Percentiles rank a stretch among this genome's conserved stretches.
These are phyloP conservation scores for Acanthamoeba rhysodes DNA, from an alignment of 208 protist species.

Conservation along the genomic window DNA sequence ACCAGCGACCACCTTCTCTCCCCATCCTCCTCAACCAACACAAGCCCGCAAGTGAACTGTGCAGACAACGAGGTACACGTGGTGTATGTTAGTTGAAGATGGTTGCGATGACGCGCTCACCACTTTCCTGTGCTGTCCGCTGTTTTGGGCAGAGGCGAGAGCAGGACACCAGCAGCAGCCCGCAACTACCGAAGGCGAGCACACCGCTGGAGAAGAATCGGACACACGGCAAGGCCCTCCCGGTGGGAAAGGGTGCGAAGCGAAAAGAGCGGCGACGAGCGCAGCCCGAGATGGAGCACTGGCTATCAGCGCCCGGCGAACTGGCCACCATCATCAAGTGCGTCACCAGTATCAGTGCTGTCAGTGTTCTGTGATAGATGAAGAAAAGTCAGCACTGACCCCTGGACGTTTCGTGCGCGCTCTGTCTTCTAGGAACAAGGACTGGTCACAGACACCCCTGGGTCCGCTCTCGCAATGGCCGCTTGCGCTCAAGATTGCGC, in stretches of 20 bases:
- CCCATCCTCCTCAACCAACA: not conserved
- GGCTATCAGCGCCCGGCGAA: not conserved
- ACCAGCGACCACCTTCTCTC: not conserved
- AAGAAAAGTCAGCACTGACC: no score
- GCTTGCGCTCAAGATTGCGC: not conserved
- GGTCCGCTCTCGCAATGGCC: conserved; percentile 55
- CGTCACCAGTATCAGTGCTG: no score
- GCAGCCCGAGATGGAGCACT: not conserved
- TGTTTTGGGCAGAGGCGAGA: not conserved
- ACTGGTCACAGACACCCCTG: conserved; percentile 59
- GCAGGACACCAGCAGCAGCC: not conserved
- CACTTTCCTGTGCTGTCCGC: not conserved
- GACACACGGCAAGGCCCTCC: not conserved
- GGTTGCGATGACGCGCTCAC: not conserved
- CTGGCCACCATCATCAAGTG: not conserved
- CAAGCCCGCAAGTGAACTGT: not conserved
- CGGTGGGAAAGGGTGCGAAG: not conserved
- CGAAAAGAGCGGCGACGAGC: not conserved
- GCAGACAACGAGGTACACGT: not conserved
- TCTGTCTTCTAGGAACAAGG: conserved; percentile 4
- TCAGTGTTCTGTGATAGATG: no score
- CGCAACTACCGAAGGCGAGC: not conserved
- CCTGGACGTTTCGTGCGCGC: not conserved
- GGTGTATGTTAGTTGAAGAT: no score
- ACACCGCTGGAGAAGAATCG: not conserved